phyloP scores from a whole-genome alignment of 495 filamentous ascomycete genomes.

The Neurospora sp. region DNA sequence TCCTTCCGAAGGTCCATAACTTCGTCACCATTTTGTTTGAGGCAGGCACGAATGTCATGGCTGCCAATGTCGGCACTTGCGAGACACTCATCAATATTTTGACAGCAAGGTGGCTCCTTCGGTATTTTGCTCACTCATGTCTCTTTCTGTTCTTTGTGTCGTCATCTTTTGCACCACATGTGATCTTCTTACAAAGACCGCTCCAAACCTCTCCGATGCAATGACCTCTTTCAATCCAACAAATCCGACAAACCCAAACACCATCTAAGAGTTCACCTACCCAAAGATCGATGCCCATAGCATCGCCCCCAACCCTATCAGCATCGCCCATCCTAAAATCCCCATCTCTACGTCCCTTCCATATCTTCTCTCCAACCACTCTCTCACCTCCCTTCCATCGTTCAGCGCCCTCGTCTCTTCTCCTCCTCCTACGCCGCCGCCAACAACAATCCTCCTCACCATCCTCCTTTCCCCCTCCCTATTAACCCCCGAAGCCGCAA shows the following conservation, averaged over 20 bases:
- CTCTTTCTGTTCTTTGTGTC: neutral
- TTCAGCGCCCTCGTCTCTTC: constrained; percentile 6
- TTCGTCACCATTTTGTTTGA: neutral
- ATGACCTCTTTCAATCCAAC: neutral
- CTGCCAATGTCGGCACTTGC: neutral
- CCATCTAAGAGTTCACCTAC: neutral
- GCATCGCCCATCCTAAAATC: neutral
- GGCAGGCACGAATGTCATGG: neutral
- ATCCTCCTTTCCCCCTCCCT: constrained; percentile 35
- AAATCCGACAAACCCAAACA: neutral
- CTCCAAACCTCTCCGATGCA: neutral
- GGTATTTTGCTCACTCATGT: neutral
- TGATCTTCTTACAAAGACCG: too few species aligned
- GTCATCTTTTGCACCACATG: neutral
- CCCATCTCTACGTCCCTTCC: neutral
- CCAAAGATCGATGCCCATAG: neutral
- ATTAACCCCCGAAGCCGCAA: constrained; percentile 23
- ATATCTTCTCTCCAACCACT: neutral
- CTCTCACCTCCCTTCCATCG: neutral
- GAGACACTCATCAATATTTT: neutral
- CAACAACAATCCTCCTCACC: constrained; percentile 51
- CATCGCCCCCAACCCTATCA: neutral
- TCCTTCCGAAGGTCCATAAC: neutral
- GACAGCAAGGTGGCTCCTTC: neutral
- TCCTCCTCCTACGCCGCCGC: constrained; percentile 49